These are phyloP conservation scores for Fusarium cyanostomum DNA, from an alignment of 2,329 filamentous ascomycete genomes.

Conservation along the genomic window DNA sequence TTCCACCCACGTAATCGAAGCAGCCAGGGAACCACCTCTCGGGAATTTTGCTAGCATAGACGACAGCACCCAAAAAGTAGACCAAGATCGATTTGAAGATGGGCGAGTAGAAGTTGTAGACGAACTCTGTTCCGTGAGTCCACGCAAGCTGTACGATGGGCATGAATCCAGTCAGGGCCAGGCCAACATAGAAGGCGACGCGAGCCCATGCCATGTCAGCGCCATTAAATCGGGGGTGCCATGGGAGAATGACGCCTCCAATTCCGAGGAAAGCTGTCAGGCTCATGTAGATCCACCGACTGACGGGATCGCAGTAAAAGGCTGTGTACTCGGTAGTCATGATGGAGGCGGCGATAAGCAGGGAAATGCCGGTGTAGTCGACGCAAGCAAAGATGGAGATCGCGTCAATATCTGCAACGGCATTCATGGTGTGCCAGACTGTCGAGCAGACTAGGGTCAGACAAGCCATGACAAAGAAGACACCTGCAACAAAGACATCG, in stretches of 20 bases:
- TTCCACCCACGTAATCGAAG: slow-evolving; percentile 95
- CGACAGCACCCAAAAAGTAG: slow-evolving; percentile 82
- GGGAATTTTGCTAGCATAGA: slow-evolving; percentile 92
- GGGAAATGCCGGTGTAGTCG: slow-evolving; percentile 96
- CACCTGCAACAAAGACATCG: slow-evolving; percentile 88
- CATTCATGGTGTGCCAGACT: slow-evolving; percentile 99
- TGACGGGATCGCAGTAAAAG: slow-evolving; percentile 95
- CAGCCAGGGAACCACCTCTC: slow-evolving; percentile 92
- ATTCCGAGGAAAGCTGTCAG: slow-evolving; percentile 83
- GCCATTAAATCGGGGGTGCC: slow-evolving; percentile 95
- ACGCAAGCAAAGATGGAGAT: slow-evolving; percentile 97
- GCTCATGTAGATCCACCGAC: slow-evolving; percentile 85
- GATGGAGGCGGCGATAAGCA: slow-evolving; percentile 94
- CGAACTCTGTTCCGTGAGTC: slow-evolving; percentile 81
- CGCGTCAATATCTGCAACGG: slow-evolving; percentile 86
- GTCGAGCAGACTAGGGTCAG: slow-evolving; percentile 95
- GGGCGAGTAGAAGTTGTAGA: slow-evolving; percentile 88
- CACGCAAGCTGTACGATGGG: slow-evolving; percentile 85
- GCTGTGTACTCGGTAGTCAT: slow-evolving; percentile 99
- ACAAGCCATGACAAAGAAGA: slow-evolving; percentile 96
- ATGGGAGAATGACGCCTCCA: slow-evolving; percentile 89
- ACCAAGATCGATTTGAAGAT: slow-evolving; percentile 87
- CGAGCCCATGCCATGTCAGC: slow-evolving; percentile 92
- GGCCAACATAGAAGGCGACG: slow-evolving; percentile 88
- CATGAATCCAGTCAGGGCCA: slow-evolving; percentile 88